phyloP scores from a whole-genome alignment of 805 yeast genomes.

The Saturnispora gosingensis region DNA sequence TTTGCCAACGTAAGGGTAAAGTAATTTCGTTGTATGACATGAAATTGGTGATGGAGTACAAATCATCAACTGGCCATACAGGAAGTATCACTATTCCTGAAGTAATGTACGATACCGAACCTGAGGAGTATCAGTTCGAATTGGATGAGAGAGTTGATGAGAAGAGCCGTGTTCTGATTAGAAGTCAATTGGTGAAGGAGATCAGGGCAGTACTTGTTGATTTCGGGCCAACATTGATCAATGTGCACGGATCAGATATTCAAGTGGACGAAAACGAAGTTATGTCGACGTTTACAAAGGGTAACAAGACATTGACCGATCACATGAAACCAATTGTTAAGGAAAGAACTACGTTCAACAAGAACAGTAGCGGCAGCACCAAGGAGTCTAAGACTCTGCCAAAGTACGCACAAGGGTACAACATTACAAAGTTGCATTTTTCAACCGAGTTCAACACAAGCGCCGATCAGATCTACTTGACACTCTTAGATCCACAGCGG shows the following conservation, averaged over 20 bases:
- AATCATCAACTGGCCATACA: conserved; percentile 14
- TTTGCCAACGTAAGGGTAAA: conserved; percentile 93
- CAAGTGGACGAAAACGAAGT: conserved; percentile 69
- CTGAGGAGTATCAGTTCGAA: conserved; percentile 78
- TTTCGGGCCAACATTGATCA: conserved; percentile 74
- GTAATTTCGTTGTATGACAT: conserved; percentile 87
- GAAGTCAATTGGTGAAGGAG: conserved; percentile 53
- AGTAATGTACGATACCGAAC: conserved; percentile 84
- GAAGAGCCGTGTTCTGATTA: conserved; percentile 38
- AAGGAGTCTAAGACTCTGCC: conserved; percentile 11
- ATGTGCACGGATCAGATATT: conserved; percentile 72
- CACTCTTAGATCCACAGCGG: conserved; percentile 67
- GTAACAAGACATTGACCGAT: conserved; percentile 32
- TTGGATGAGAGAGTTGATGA: conserved; percentile 52
- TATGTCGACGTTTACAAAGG: conserved; percentile 44
- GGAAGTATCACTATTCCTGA: conserved; percentile 87
- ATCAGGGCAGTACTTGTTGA: conserved; percentile 48
- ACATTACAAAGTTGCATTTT: conserved; percentile 70
- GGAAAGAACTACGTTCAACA: conserved; percentile 24
- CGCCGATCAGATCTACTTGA: conserved; percentile 73
- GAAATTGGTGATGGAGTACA: conserved; percentile 42
- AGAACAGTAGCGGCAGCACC: conserved; percentile 8
- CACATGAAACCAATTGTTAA: conserved; percentile 20
- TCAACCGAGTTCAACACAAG: conserved; percentile 79
- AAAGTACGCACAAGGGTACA: conserved; percentile 49